These are phyloP conservation scores for Petunia axillaris DNA, from an alignment of 257 asterid species.

Conservation along the genomic window DNA sequence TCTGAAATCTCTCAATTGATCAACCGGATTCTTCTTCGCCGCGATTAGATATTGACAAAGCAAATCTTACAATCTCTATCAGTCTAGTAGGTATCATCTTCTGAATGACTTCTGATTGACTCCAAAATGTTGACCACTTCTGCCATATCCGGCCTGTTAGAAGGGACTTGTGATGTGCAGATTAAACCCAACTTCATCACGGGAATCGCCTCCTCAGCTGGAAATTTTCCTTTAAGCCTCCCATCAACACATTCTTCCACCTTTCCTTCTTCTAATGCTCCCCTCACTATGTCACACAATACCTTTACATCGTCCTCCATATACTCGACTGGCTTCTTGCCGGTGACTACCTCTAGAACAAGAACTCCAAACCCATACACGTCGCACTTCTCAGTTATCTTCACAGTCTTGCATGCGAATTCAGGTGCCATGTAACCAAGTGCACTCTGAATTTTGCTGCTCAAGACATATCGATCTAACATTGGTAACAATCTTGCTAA, in stretches of 20 bases:
- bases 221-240: conserved; percentile 57
- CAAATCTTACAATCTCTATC: conserved; percentile 20
- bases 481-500: conserved; percentile 62
- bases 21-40: conserved; percentile 50
- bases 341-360: conserved; percentile 62
- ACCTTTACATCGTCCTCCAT: conserved; percentile 81
- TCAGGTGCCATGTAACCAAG: conserved; percentile 86
- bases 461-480: conserved; percentile 63
- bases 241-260: conserved; percentile 63
- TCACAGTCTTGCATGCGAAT: conserved; percentile 64
- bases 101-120: conserved; percentile 61
- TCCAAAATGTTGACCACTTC: conserved; percentile 73
- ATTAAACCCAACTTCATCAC: conserved; percentile 64
- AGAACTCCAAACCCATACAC: conserved; percentile 71
- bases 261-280: conserved; percentile 59
- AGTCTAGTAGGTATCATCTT: conserved; percentile 41
- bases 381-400: conserved; percentile 71
- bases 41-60: conserved; percentile 26
- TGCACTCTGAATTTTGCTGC: conserved; percentile 82
- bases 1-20: conserved; percentile 30
- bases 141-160: conserved; percentile 70
- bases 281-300: conserved; percentile 68
- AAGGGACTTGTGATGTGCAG: conserved; percentile 77
- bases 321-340: conserved; percentile 78
- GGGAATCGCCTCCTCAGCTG: conserved; percentile 68